Base-by-base conservation (phyloP, 495 filamentous ascomycete genomes). In the Pseudomonodictys pantanalensis region DNA sequence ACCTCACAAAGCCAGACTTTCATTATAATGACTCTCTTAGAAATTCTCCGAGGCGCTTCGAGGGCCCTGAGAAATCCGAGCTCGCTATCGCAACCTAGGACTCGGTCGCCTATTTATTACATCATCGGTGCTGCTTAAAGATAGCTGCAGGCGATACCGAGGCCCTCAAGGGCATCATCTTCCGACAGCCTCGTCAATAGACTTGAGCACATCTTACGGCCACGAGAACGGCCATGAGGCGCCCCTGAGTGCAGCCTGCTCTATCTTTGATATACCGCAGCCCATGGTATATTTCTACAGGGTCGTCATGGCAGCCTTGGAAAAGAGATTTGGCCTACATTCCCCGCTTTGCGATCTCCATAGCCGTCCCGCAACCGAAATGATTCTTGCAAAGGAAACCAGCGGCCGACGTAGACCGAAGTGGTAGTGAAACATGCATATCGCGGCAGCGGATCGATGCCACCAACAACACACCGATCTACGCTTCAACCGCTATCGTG, bases 311-410 rank as follows among this genome's bases (percentile, higher is more conserved):
- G 38, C 12, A 15, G 4, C 15, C 38, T n/a, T 18, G 3, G 38
- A 41, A 3, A 18, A 4, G 38, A 15, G 15, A n/a, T 41, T 12
- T 5, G 32, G 20, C 7, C 3, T 9, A 25, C 39, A 3, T 35
- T n/a, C 42, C 18, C 25, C 53, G 12, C 44, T 52, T 18, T 42
- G 15, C 49, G 58, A 61, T 61, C 42, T 54, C 22, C 50, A 61
- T 20, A 48, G 51, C 49, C 56, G 46, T 45, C 25, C 47, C 47
- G 48, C 35, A n/a, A 18, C 38, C 35, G 57, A 60, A 53, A 60
- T 59, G 24, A 49, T 11, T 22, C 30, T 45, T 2, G 18, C 29
- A 26, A 50, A n/a, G n/a, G n/a, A n/a, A 20, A 28, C 18, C 52
- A 20, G 46, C 54, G 42, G 50, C 18, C 33, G 30, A 23, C 29